Conservation (phyloP, 805 yeast species). For the Hanseniaspora taiwanica region DNA sequence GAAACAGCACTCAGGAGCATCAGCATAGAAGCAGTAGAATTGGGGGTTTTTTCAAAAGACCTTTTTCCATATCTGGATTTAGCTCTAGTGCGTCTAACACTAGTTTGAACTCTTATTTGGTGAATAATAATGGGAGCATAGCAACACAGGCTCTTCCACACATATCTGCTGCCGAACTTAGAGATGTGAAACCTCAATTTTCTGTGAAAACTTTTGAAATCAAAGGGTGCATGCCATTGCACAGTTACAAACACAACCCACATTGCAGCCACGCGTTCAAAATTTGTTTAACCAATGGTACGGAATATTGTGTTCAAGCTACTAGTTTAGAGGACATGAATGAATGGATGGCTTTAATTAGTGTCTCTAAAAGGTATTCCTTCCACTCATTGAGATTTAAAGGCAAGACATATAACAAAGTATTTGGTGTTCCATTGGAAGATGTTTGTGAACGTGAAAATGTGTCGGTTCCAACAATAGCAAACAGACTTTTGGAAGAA, state of each 20-base stretch:
- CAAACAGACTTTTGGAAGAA: constrained; percentile 52
- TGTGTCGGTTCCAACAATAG: constrained; percentile 47
- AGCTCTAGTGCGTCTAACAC: constrained; percentile 18
- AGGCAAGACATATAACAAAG: constrained; percentile 32
- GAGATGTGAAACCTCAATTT: constrained; percentile 35
- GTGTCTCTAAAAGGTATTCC: constrained; percentile 28
- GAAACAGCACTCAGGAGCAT: constrained; percentile 9
- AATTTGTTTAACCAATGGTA: constrained; percentile 31
- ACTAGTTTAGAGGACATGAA: constrained; percentile 44
- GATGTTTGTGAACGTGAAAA: constrained; percentile 65
- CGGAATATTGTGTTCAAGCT: constrained; percentile 58
- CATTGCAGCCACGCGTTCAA: constrained; percentile 23
- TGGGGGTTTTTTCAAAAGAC: constrained; percentile 50
- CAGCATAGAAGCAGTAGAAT: constrained; percentile 30
- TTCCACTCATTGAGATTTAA: constrained; percentile 29
- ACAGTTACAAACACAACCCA: constrained; percentile 20
- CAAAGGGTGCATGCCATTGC: constrained; percentile 25
- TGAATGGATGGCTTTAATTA: constrained; percentile 53
- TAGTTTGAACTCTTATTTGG: constrained; percentile 18
- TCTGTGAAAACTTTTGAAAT: constrained; percentile 32
- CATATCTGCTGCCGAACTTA: constrained; percentile 28
- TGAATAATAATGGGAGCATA: constrained; percentile 27
- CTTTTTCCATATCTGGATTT: constrained; percentile 41
- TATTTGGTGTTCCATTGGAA: constrained; percentile 79
- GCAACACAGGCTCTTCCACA: constrained; percentile 48